Evolutionary conservation across 2,329 filamentous ascomycete genomes (phyloP), one percentile per base, ranked within the genome.

Genomic region (Phaeosphaeriaceae sp.): DNA sequence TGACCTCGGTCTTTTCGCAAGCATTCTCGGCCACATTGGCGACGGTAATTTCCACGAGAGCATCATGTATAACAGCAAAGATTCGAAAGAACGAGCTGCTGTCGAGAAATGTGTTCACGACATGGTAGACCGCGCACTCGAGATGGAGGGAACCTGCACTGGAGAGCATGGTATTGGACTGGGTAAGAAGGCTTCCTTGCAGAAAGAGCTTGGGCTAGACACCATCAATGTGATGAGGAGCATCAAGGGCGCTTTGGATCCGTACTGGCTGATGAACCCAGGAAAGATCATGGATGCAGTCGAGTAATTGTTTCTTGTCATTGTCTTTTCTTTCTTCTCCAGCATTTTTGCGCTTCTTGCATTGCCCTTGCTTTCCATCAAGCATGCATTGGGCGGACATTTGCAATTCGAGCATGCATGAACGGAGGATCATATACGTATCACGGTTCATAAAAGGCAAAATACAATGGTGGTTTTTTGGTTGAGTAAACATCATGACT

Each of bases 31-130:
- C 2, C 94, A 97, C 72, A 90, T 97, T 56, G 94, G 94, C 13
- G 94, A 97, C 73, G 94, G 94, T 40, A 97, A 97, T 78, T 97
- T 97, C 81, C 94, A 97, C 76, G 90, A 94, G 75, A 92, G 90
- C 73, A 95, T 97, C 78, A 90, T 97, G 80, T 97, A 97, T 76
- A 88, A 95, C 78, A 86, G 86, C 24, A 84, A 83, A 23, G 83
- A 93, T 55, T 84, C 86, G 2, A 87, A 83, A 24, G 91, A 97
- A 78, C 86, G 86, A 56, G 89, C 85, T 44, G 91, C 90, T 66
- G 92, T 95, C 1, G 91, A 95, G 74, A 85, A 84, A 55, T 93
- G 92, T 64, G 92, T 97, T 49, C 89, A 94, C 73, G 90, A 93
- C 68, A 97, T 97, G 93, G 92, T 97, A 21, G 86, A 91, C 66